A percentile compares a stretch with the other conserved stretches of the same genome.
phyloP scores from a whole-genome alignment of 345 rosid species.

The Triadica sebifera region DNA sequence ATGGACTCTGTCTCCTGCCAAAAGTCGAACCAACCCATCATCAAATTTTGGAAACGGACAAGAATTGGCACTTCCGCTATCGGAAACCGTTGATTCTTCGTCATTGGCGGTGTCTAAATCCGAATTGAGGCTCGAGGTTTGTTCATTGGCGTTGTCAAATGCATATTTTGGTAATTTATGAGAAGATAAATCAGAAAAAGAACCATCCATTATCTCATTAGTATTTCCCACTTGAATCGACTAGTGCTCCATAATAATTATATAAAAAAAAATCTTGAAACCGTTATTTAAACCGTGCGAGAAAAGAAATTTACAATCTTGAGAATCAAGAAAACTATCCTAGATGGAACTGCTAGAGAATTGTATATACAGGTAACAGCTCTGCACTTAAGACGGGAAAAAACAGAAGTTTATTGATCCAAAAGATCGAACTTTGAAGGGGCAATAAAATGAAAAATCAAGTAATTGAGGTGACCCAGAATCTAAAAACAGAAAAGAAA shows the following conservation, averaged over 20 bases:
- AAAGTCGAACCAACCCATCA: constrained; percentile 36
- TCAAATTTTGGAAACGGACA: constrained; percentile 5
- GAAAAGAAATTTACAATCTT: neutral
- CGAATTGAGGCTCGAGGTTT: constrained; percentile 1
- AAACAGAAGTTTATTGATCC: neutral
- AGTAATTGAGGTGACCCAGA: neutral
- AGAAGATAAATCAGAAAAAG: constrained; percentile 1
- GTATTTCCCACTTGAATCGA: constrained; percentile 7
- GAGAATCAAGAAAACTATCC: neutral
- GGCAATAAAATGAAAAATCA: neutral
- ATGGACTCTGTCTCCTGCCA: constrained; percentile 47
- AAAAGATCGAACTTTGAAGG: neutral
- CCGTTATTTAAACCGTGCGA: neutral
- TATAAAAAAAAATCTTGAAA: no score
- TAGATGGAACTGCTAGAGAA: neutral
- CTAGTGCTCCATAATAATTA: neutral
- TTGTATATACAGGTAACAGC: neutral
- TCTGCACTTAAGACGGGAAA: neutral
- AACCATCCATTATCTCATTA: neutral
- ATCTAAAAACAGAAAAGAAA: neutral
- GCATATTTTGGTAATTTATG: neutral
- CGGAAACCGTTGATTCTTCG: constrained; percentile 45
- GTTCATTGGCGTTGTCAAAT: neutral
- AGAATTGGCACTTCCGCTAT: constrained; percentile 53
- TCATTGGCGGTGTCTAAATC: constrained; percentile 10